Evolutionary conservation across 2,329 filamentous ascomycete species (phyloP), one percentile per base, ranked within the genome.

Genomic region (Chaetomium strumarium): DNA sequence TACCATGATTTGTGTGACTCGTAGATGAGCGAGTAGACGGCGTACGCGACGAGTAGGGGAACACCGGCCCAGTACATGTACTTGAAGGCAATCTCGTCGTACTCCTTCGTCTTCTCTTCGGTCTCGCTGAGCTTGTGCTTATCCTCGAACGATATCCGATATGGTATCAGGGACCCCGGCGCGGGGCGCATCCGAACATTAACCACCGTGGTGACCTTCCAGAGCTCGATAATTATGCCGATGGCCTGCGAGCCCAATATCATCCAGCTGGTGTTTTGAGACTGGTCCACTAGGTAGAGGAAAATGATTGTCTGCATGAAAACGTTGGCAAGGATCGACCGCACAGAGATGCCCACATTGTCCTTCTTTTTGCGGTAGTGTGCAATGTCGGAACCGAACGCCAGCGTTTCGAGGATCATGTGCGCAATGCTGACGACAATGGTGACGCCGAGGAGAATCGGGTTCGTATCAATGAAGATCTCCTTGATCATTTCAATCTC

Each of bases 321-420:
- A 57, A 97, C 91, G 65, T 97, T 99, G 67, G 89, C 90, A 52
- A 99, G 76, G 65, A 99, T 99, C 31, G 92, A 95, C 52, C 93
- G 90, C 55, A 99, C 87, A 1, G 91, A 96, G 42, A 96, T 95
- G 58, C 93, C 93, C 29, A 99, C 88, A 54, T 96, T 93, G 74
- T 97, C 95, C 78, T 99, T 99, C 85, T 99, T 99, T 77, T 97
- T 96, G 67, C 91, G 89, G 83, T 93, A 99, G 72, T 99, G 93
- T 45, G 90, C 84, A 67, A 99, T 96, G 67, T 99, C 93, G 67
- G 87, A 96, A 65, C 95, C 96, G 75, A 99, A 99, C 1, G 93
- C 93, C 33, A 99, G 80, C 65, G 88, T 91, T 72, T 99, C 93
- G 58, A 99, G 92, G 61, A 99, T 76, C 79, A 96, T 90, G 72